Percentiles rank a stretch among this genome's conserved stretches.
phyloP scores from a whole-genome alignment of 2,329 filamentous ascomycete species.

The Teratosphaeria epicoccoides region DNA sequence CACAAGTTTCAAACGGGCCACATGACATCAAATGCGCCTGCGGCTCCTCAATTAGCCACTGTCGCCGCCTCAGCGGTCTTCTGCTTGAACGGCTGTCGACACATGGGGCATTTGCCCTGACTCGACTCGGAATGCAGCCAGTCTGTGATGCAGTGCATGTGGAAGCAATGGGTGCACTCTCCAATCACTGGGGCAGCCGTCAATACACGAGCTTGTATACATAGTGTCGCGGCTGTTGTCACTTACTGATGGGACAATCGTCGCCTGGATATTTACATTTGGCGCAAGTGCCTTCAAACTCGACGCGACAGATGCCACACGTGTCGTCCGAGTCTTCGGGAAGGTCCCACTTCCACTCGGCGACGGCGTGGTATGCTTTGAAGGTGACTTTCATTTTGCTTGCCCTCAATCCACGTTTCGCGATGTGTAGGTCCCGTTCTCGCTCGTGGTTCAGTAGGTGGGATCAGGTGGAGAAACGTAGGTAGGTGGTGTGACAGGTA shows the following conservation, averaged over 20 bases:
- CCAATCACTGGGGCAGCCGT: slow-evolving; percentile 59
- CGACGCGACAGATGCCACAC: slow-evolving; percentile 94
- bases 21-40: background rate
- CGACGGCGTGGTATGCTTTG: slow-evolving; percentile 84
- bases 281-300: slow-evolving; percentile 95
- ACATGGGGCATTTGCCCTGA: slow-evolving; percentile 95
- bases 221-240: background rate
- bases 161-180: slow-evolving; percentile 94
- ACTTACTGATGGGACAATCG: slow-evolving; percentile 79
- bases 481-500: background rate
- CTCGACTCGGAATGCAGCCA: slow-evolving; percentile 95
- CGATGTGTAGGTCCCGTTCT: background rate
- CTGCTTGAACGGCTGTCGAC: slow-evolving; percentile 57
- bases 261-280: slow-evolving; percentile 97
- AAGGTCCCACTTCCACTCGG: slow-evolving; percentile 96
- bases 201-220: too few species aligned
- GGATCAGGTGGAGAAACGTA: background rate
- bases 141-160: slow-evolving; percentile 94
- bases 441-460: background rate
- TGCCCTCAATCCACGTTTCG: too few species aligned
- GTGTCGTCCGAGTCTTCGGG: slow-evolving; percentile 76
- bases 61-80: slow-evolving; percentile 16
- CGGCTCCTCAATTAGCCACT: background rate
- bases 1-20: too few species aligned
- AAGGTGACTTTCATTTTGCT: slow-evolving; percentile 83